phyloP scores from a whole-genome alignment of 495 filamentous ascomycete species.

The Penicillium canariense region DNA sequence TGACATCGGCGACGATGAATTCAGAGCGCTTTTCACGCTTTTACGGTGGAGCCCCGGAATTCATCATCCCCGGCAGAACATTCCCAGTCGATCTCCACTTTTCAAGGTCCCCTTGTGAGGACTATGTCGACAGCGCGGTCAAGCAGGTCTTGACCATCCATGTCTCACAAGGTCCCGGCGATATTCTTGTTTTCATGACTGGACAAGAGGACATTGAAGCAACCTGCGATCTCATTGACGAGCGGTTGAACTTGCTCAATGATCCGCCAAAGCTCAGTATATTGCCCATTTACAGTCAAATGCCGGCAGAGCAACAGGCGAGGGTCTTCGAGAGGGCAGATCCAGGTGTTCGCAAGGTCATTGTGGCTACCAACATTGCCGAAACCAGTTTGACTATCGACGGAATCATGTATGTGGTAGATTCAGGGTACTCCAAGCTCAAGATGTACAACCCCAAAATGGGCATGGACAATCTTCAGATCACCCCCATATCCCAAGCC shows the following conservation, averaged over 20 bases:
- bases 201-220: conserved; percentile 98
- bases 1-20: conserved; percentile 99
- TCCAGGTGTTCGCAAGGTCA: conserved; percentile 91
- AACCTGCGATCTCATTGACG: conserved; percentile 88
- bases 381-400: conserved; percentile 98
- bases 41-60: conserved; percentile 96
- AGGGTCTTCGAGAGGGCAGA: conserved; percentile 94
- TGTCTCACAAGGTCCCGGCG: conserved; percentile 84
- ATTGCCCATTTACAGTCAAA: conserved; percentile 97
- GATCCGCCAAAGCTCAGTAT: conserved; percentile 95
- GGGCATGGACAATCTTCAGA: conserved; percentile 99
- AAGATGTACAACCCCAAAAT: conserved; percentile 98
- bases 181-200: conserved; percentile 99
- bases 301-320: conserved; percentile 96
- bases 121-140: conserved; percentile 96
- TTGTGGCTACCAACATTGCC: conserved; percentile 98
- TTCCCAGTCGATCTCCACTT: conserved; percentile 98
- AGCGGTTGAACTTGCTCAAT: conserved; percentile 86
- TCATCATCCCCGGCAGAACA: conserved; percentile 92
- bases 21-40: conserved; percentile 93
- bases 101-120: conserved; percentile 91
- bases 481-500: conserved; percentile 96
- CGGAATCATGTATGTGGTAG: conserved; percentile 99
- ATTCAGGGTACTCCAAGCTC: conserved; percentile 92
- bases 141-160: conserved; percentile 98